Evolutionary conservation across 2,329 filamentous ascomycete genomes (phyloP).

Genomic region (Pestalotiopsis sp.): DNA sequence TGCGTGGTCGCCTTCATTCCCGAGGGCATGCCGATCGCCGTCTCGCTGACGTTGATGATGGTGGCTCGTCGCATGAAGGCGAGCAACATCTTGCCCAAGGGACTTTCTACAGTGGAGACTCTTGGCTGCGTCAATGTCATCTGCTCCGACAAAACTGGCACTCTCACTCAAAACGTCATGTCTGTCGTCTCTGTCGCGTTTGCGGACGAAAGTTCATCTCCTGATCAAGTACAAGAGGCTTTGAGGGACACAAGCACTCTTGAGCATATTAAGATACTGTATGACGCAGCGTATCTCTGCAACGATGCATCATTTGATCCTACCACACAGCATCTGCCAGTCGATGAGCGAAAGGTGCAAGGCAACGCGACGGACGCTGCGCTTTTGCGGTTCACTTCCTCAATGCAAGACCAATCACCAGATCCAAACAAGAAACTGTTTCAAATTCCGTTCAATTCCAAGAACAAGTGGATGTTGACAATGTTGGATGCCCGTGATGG

Average conservation of each 20-base stretch:
- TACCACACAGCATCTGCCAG: constrained; percentile 33
- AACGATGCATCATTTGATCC: constrained; percentile 46
- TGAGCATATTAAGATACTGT: not conserved
- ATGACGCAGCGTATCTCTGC: constrained; percentile 34
- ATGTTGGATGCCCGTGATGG: constrained; percentile 42
- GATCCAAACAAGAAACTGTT: constrained; percentile 27
- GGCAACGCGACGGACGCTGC: constrained; percentile 47
- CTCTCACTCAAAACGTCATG: constrained; percentile 66
- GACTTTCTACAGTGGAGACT: constrained; percentile 52
- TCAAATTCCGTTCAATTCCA: constrained; percentile 51
- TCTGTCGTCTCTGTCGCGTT: constrained; percentile 57
- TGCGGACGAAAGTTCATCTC: constrained; percentile 59
- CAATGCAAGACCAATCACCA: constrained; percentile 17
- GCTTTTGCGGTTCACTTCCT: constrained; percentile 40
- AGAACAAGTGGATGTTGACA: constrained; percentile 53
- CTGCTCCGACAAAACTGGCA: constrained; percentile 60
- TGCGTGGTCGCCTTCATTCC: constrained; percentile 33
- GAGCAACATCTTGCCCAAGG: constrained; percentile 42
- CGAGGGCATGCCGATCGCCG: constrained; percentile 29
- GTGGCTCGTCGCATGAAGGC: constrained; percentile 44
- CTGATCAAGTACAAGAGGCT: constrained; percentile 23
- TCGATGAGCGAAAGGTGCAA: constrained; percentile 35
- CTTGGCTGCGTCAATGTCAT: constrained; percentile 62
- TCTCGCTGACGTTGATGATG: constrained; percentile 40
- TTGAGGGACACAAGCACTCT: not conserved